A percentile compares a stretch with the other conserved stretches of the same genome.
phyloP scores from a whole-genome alignment of 768 basidiomycete species.

The Kwoniella sp. region DNA sequence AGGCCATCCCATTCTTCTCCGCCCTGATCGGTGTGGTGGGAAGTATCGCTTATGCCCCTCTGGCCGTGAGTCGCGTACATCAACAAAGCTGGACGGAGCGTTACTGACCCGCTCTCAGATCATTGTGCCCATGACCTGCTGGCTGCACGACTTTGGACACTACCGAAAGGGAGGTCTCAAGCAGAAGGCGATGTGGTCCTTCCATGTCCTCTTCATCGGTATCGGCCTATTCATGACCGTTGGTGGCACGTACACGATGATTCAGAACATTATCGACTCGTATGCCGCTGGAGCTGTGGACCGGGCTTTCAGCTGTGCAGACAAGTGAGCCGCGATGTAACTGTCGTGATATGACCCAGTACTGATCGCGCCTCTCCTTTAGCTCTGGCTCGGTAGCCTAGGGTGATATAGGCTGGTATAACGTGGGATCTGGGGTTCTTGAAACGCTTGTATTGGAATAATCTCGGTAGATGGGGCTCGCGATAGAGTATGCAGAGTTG shows the following conservation, averaged over 20 bases:
- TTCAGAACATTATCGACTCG: conserved; percentile 14
- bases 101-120: conserved; percentile 1
- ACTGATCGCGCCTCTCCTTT: too few relatives aligned
- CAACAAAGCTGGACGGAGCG: background rate
- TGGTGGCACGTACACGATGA: conserved; percentile 20
- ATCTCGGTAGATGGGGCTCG: too few relatives aligned
- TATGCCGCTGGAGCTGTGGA: conserved; percentile 7
- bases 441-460: too few relatives aligned
- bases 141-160: conserved; percentile 19
- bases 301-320: conserved; percentile 9
- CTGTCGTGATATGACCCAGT: too few relatives aligned
- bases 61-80: conserved; percentile 6
- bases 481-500: too few relatives aligned
- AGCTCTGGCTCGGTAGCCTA: too few relatives aligned
- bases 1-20: conserved; percentile 23
- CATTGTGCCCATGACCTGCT: conserved; percentile 11
- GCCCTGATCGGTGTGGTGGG: conserved; percentile 29
- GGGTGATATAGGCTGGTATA: too few relatives aligned
- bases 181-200: conserved; percentile 9
- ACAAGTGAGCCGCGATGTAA: conserved; percentile 14
- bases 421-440: too few relatives aligned
- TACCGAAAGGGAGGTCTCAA: conserved; percentile 5
- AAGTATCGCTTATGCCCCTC: conserved; percentile 17
- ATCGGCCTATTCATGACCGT: conserved; percentile 24
- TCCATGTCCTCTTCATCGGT: conserved; percentile 14